These are phyloP conservation scores for Rhexocercosporidium sp. DNA, from an alignment of 2,329 filamentous ascomycete species.

Conservation along the genomic window DNA sequence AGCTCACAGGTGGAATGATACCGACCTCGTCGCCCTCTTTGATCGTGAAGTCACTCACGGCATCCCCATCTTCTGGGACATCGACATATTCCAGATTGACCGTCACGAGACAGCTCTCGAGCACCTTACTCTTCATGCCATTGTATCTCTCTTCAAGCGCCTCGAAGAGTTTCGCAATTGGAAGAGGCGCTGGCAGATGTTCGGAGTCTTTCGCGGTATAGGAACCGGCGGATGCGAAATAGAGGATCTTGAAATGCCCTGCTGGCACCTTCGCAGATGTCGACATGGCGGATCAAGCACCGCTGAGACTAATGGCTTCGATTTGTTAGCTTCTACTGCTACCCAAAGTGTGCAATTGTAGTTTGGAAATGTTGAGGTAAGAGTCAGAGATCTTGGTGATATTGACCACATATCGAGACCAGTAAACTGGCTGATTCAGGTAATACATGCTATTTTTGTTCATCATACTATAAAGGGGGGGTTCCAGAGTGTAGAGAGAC, in stretches of 20 bases:
- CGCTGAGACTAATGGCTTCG: background rate
- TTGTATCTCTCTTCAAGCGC: slow-evolving; percentile 71
- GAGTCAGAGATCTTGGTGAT: slow-evolving; percentile 73
- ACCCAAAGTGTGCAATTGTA: slow-evolving; percentile 7
- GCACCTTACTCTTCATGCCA: slow-evolving; percentile 70
- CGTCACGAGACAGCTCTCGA: slow-evolving; percentile 77
- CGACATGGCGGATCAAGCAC: slow-evolving; percentile 22
- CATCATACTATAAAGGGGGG: slow-evolving; percentile 39
- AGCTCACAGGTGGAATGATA: slow-evolving; percentile 87
- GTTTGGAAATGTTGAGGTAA: slow-evolving; percentile 31
- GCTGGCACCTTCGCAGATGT: slow-evolving; percentile 30
- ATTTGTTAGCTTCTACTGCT: slow-evolving; percentile 16
- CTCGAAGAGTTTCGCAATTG: slow-evolving; percentile 66
- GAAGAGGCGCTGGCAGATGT: slow-evolving; percentile 67
- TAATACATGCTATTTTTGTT: slow-evolving; percentile 50
- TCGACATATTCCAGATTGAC: slow-evolving; percentile 85
- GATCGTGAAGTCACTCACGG: slow-evolving; percentile 56
- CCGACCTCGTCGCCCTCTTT: slow-evolving; percentile 81
- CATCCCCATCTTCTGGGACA: slow-evolving; percentile 52
- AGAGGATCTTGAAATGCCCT: slow-evolving; percentile 79
- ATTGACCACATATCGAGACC: slow-evolving; percentile 60
- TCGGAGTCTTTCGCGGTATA: slow-evolving; percentile 74
- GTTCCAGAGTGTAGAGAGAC: background rate
- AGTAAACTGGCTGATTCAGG: slow-evolving; percentile 48
- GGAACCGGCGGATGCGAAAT: slow-evolving; percentile 78